Percentiles rank a stretch among this genome's conserved stretches.
phyloP scores from a whole-genome alignment of 2,329 filamentous ascomycete species.

The Hirsutella rhossiliensis region DNA sequence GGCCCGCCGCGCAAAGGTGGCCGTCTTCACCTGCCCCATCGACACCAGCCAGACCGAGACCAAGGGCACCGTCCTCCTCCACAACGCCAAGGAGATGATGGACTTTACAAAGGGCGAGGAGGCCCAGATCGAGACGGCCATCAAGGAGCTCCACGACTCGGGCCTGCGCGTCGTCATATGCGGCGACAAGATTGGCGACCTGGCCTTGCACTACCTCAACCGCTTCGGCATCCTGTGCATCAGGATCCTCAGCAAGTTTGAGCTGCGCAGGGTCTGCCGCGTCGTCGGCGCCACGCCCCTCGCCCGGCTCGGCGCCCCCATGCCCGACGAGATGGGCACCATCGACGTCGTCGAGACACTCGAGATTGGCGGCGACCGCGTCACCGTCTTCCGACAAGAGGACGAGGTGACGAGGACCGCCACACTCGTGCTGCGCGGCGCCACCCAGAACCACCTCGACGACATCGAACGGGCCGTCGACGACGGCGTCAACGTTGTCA shows the following conservation, averaged over 20 bases:
- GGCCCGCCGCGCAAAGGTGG: slow-evolving; percentile 85
- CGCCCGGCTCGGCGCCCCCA: slow-evolving; percentile 86
- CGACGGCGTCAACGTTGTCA: slow-evolving; percentile 96
- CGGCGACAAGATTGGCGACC: slow-evolving; percentile 85
- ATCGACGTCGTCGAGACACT: slow-evolving; percentile 93
- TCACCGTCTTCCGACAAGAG: slow-evolving; percentile 97
- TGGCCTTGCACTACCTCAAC: slow-evolving; percentile 96
- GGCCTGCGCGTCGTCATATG: slow-evolving; percentile 86
- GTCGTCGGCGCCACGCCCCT: slow-evolving; percentile 96
- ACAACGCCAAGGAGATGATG: slow-evolving; percentile 98
- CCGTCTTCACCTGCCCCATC: slow-evolving; percentile 91
- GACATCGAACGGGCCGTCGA: slow-evolving; percentile 95
- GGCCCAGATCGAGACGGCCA: slow-evolving; percentile 71
- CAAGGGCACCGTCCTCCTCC: slow-evolving; percentile 91
- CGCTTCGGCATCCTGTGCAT: slow-evolving; percentile 91
- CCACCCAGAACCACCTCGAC: slow-evolving; percentile 95
- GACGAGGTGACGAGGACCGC: slow-evolving; percentile 84
- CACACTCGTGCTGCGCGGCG: slow-evolving; percentile 85
- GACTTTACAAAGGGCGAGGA: slow-evolving; percentile 98
- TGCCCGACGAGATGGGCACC: slow-evolving; percentile 98
- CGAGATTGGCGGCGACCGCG: slow-evolving; percentile 94
- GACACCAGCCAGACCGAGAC: slow-evolving; percentile 96
- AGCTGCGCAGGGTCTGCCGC: slow-evolving; percentile 85
- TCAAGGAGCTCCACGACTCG: slow-evolving; percentile 94
- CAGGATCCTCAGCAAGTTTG: slow-evolving; percentile 96